A percentile compares a stretch with the other conserved stretches of the same genome.
phyloP scores from a whole-genome alignment of 768 basidiomycete genomes.

The Mycena haematopus region DNA sequence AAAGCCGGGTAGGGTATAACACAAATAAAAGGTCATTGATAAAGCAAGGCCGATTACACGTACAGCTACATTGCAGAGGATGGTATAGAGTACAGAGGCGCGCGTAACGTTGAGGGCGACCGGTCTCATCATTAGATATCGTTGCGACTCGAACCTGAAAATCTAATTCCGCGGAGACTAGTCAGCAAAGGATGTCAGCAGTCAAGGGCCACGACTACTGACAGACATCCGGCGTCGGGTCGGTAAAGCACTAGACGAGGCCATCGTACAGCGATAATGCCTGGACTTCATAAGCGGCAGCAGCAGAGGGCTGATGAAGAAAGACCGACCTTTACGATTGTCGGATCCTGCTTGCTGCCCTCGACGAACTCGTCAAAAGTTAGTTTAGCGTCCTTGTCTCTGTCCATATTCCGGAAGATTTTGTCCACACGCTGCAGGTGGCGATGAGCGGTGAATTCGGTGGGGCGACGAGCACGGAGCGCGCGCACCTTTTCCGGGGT shows the following conservation, averaged over 20 bases:
- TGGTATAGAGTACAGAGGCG: slow-evolving; percentile 29
- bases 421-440: slow-evolving; percentile 90
- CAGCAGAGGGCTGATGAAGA: neutral
- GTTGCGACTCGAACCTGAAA: too few species aligned
- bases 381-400: slow-evolving; percentile 90
- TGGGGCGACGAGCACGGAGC: slow-evolving; percentile 4
- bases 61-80: slow-evolving; percentile 40
- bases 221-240: slow-evolving; percentile 6
- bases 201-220: slow-evolving; percentile 10
- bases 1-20: neutral
- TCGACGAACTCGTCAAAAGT: slow-evolving; percentile 98
- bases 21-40: slow-evolving; percentile 14
- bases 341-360: slow-evolving; percentile 98
- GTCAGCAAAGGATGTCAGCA: slow-evolving; percentile 16
- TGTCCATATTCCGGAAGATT: slow-evolving; percentile 98
- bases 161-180: slow-evolving; percentile 16
- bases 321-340: slow-evolving; percentile 87
- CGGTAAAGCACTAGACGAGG: slow-evolving; percentile 63
- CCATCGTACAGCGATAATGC: slow-evolving; percentile 96
- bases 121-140: slow-evolving; percentile 28
- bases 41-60: slow-evolving; percentile 28
- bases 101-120: slow-evolving; percentile 3
- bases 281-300: slow-evolving; percentile 46
- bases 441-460: slow-evolving; percentile 12
- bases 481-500: slow-evolving; percentile 93